Evolutionary conservation across 768 basidiomycete species (phyloP), one percentile per base, ranked within the genome.

Genomic region (Coprinellus micaceus): DNA sequence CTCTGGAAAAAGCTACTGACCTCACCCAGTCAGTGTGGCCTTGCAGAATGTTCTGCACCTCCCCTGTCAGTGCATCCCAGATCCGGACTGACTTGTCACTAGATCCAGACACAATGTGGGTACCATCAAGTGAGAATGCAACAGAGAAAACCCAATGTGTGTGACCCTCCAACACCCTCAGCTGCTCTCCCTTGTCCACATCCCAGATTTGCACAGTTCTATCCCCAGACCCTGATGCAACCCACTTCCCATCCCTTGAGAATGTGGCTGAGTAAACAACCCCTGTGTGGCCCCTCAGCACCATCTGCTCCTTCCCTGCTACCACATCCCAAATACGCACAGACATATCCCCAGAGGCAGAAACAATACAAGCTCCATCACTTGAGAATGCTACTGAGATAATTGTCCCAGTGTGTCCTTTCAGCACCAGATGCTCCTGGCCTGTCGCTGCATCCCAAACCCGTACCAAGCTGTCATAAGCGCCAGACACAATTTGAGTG

Each of bases 401-500:
- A 19, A 64, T 61, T 10, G 30, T 19, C 4, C 53, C 46, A 7
- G n/a, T 33, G 24, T 52, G 58, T 37, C 45, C 52, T 22, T 49
- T 26, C 13, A 66, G 54, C 11, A 17, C 49, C 9, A 19, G 15
- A 21, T 55, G 29, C 10, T 28, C 3, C 19, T 41, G 13, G 2
- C 66, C 61, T 7, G 52, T 63, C 2, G 12, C 19, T n/a, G 51
- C 44, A 54, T 60, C 51, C 60, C 58, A 61, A 22, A 66, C 17
- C 12, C 54, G 33, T 7, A 66, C 29, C 6, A 60, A 64, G 10
- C 52, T 40, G 45, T 70, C 66, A 36, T 53, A 9, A 9, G 66
- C 77, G n/a, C 69, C 67, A 26, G 76, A 76, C 4, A 67, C 73
- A 22, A 50, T n/a, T 11, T 44, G 43, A 1, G 2, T 19, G 1